Evolutionary conservation across 495 filamentous ascomycete species (phyloP).

Genomic region (Schizothecium vesticola): DNA sequence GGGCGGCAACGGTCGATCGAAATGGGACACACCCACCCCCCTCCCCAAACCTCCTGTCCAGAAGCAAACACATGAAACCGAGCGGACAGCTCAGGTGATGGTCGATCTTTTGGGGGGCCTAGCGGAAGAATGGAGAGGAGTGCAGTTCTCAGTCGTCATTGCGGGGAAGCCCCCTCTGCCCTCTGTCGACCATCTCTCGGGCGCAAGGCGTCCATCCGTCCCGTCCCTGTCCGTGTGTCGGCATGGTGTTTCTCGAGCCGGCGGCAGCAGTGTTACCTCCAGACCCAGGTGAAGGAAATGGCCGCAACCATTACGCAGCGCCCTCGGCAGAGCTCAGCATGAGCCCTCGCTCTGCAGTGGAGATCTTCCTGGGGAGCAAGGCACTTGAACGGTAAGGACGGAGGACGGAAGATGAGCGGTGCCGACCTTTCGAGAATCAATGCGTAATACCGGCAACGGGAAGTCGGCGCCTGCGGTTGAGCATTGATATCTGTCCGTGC

Average conservation of each 20-base stretch:
- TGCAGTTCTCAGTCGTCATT: not conserved
- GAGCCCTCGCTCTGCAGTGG: not conserved
- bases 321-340: not conserved
- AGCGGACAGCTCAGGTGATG: not conserved
- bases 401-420: not conserved
- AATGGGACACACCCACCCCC: not conserved
- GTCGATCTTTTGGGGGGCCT: not conserved
- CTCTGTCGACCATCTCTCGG: too few species aligned
- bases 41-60: not conserved
- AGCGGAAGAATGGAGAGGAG: too few species aligned
- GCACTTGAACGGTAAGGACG: not conserved
- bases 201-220: too few species aligned
- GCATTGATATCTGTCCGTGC: not conserved
- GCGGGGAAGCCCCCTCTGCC: too few species aligned
- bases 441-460: not conserved
- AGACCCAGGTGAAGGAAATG: not conserved
- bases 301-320: not conserved
- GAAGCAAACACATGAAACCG: not conserved
- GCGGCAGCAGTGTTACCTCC: not conserved
- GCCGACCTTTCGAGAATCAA: not conserved
- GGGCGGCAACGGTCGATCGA: not conserved
- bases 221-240: not conserved
- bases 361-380: not conserved
- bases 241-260: not conserved
- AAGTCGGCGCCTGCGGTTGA: not conserved